Conservation (phyloP, 768 basidiomycete species). For the Hygrocybe punicea region DNA sequence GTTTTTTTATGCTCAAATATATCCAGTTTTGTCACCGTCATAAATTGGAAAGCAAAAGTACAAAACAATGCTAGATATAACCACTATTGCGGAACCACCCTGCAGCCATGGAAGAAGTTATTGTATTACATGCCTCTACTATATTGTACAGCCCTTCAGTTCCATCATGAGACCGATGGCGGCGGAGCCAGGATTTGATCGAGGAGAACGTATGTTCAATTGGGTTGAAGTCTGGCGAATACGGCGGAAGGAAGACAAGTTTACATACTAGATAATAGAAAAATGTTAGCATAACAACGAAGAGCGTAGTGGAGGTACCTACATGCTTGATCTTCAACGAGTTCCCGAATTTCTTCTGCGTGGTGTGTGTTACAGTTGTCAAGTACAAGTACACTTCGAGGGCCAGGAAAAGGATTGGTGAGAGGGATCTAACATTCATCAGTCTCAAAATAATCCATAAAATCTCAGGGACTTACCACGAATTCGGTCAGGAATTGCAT, state of each 20-base stretch:
- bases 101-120: neutral
- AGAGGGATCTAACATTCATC: constrained; percentile 1
- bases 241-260: constrained; percentile 23
- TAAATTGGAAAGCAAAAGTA: neutral
- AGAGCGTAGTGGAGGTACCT: constrained; percentile 8
- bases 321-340: constrained; percentile 30
- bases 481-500: constrained; percentile 30
- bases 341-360: constrained; percentile 27
- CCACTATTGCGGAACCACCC: neutral
- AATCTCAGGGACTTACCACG: constrained; percentile 17
- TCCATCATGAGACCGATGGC: too few relatives aligned
- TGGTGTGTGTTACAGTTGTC: constrained; percentile 43
- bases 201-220: constrained; percentile 29
- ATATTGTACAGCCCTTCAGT: neutral
- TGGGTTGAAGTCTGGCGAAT: constrained; percentile 34
- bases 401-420: constrained; percentile 30
- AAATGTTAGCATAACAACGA: neutral
- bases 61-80: neutral
- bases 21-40: neutral
- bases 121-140: neutral
- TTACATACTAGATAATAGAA: neutral
- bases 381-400: constrained; percentile 35
- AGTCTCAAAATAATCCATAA: neutral
- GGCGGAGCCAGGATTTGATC: constrained; percentile 16
- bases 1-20: neutral